Evolutionary conservation across 306 rosid species (phyloP), one percentile per base, ranked within the genome.

Genomic region (Citrullus colocynthis): DNA sequence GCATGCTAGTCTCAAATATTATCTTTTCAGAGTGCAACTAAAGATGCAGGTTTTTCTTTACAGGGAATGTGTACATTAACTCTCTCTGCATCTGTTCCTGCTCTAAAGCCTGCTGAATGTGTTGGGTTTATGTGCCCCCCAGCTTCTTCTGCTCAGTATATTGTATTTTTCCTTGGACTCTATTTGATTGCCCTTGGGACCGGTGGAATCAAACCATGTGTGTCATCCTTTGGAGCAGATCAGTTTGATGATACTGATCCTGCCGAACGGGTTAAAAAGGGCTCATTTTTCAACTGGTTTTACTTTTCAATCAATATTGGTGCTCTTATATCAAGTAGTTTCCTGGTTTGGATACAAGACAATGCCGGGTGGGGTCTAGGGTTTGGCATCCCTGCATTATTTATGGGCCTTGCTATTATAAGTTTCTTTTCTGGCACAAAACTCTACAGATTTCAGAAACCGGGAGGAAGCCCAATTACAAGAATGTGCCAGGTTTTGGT

Each of bases 41-140:
- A 56, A 21, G 32, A 80, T 72, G 57, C 59, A 79, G 45, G 73
- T 83, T 84, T 51, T 74, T 17, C 61, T 82, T 37, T 85, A 62
- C 90, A 96, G 99, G 99, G 99, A 60, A 96, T 96, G 98, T 84
- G 98, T 79, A 91, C 91, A 44, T 86, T 96, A 96, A 88, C 97
- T 75, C 93, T 96, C 78, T 91, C 99, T 20, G 99, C 99, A 64
- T 82, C 97, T 41, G 74, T 88, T 85, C 89, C 97, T 44, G 88
- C 79, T 34, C 70, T 96, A 80, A 91, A 84, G 85, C 99, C 98
- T 16, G 65, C 84, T 21, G 90, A 82, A 80, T 92, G 99, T 62
- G 44, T 84, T 34, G 99, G 90, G 78, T 54, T 91, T 6, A 34
- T 60, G 39, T 96, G 99, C 79, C 99, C 97, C 10, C 45, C 93